These are phyloP conservation scores for Calonectria honghensis DNA, from an alignment of 2,329 filamentous ascomycete species.

Conservation along the genomic window DNA sequence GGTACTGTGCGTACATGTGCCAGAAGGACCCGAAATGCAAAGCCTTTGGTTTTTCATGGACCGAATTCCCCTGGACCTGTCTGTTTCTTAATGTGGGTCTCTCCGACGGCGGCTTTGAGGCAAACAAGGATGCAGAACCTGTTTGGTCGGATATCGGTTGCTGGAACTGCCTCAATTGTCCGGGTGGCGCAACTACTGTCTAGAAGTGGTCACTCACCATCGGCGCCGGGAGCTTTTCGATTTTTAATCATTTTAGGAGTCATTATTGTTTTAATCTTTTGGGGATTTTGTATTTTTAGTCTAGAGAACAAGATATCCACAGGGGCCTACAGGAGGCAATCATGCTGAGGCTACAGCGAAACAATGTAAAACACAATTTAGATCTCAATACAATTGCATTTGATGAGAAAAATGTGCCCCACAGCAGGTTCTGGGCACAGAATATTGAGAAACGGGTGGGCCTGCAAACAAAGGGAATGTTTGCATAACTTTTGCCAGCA, in stretches of 20 bases:
- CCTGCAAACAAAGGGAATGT: too few relatives aligned
- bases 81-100: not conserved
- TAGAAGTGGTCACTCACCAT: not conserved
- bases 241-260: not conserved
- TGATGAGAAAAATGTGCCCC: not conserved
- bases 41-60: not conserved
- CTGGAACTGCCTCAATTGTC: not conserved
- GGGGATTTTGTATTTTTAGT: constrained; percentile 7
- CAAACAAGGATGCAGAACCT: not conserved
- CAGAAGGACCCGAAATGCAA: constrained; percentile 1
- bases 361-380: not conserved
- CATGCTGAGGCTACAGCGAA: too few relatives aligned
- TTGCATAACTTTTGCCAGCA: too few relatives aligned
- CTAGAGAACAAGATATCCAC: constrained; percentile 5
- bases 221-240: not conserved
- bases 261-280: not conserved
- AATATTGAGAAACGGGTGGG: too few relatives aligned
- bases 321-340: not conserved
- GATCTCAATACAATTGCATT: not conserved
- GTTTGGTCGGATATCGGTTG: constrained; percentile 1
- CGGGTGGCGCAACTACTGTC: not conserved
- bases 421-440: too few relatives aligned
- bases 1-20: constrained; percentile 9
- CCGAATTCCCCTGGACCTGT: not conserved
- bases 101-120: not conserved